phyloP scores from a whole-genome alignment of 2,329 filamentous ascomycete genomes.

The Penicillium sp. region DNA sequence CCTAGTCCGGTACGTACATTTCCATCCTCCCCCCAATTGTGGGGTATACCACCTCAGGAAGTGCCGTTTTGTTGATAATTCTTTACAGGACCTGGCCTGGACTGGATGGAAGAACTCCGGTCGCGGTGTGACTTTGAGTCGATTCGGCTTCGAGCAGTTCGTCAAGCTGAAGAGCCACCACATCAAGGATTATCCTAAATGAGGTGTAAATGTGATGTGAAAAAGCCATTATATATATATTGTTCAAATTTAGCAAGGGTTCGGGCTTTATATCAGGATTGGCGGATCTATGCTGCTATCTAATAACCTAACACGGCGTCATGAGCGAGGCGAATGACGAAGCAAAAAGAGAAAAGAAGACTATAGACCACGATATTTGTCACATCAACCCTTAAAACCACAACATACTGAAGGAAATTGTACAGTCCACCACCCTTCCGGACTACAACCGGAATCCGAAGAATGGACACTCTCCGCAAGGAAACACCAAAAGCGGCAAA shows the following conservation, averaged over 20 bases:
- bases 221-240: too few relatives aligned
- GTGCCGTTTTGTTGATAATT: neutral
- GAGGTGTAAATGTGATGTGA: neutral
- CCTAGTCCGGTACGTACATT: constrained; percentile 73
- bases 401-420: neutral
- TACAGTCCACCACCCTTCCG: too few relatives aligned
- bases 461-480: constrained; percentile 11
- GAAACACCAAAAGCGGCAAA: constrained; percentile 6
- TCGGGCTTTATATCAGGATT: neutral
- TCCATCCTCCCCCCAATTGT: too few relatives aligned
- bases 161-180: constrained; percentile 96
- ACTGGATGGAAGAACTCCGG: constrained; percentile 98
- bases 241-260: too few relatives aligned
- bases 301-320: neutral
- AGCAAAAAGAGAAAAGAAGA: too few relatives aligned
- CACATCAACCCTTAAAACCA: neutral
- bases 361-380: neutral
- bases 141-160: constrained; percentile 91
- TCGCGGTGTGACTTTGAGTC: constrained; percentile 83
- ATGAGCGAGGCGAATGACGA: too few relatives aligned
- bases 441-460: neutral
- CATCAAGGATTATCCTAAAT: constrained; percentile 72
- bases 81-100: constrained; percentile 81
- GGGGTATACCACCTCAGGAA: too few relatives aligned
- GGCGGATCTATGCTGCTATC: neutral